phyloP scores from a whole-genome alignment of 2,329 filamentous ascomycete genomes.

The Ascochyta pisi region DNA sequence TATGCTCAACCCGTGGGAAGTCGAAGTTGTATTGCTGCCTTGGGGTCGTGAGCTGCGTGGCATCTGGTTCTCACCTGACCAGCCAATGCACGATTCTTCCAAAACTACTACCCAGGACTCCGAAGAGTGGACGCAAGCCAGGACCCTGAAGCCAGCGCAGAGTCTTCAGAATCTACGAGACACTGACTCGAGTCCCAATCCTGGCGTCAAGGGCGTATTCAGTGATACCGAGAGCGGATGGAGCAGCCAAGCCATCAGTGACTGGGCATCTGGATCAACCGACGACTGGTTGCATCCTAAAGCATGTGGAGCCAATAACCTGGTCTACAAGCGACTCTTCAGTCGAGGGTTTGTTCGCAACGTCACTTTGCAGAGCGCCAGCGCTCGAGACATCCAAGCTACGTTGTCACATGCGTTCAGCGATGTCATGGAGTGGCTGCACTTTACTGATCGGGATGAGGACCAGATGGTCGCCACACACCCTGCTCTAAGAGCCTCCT shows the following conservation, averaged over 20 bases:
- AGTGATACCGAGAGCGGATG: conserved; percentile 54
- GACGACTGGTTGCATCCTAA: conserved; percentile 71
- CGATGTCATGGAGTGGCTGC: conserved; percentile 52
- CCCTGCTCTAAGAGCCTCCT: conserved; percentile 69
- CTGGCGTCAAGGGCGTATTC: conserved; percentile 23
- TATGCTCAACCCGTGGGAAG: conserved; percentile 69
- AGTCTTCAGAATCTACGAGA: conserved; percentile 19
- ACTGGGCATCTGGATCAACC: conserved; percentile 55
- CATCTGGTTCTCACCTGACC: conserved; percentile 59
- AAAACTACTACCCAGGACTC: conserved; percentile 49
- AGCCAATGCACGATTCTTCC: conserved; percentile 47
- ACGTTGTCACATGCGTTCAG: conserved; percentile 70
- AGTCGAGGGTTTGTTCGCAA: conserved; percentile 75
- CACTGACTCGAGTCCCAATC: conserved; percentile 35
- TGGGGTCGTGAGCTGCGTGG: conserved; percentile 65
- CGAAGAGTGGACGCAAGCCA: conserved; percentile 57
- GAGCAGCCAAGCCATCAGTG: conserved; percentile 57
- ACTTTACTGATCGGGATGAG: conserved; percentile 37
- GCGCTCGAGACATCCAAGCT: conserved; percentile 71
- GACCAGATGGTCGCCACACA: conserved; percentile 33
- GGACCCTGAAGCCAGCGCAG: conserved; percentile 22
- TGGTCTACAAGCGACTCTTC: conserved; percentile 73
- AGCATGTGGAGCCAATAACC: conserved; percentile 68
- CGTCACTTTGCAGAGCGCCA: conserved; percentile 66
- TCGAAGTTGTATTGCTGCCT: conserved; percentile 78